phyloP scores from a whole-genome alignment of 2,329 filamentous ascomycete species.

The Penicillium sclerotigenum region DNA sequence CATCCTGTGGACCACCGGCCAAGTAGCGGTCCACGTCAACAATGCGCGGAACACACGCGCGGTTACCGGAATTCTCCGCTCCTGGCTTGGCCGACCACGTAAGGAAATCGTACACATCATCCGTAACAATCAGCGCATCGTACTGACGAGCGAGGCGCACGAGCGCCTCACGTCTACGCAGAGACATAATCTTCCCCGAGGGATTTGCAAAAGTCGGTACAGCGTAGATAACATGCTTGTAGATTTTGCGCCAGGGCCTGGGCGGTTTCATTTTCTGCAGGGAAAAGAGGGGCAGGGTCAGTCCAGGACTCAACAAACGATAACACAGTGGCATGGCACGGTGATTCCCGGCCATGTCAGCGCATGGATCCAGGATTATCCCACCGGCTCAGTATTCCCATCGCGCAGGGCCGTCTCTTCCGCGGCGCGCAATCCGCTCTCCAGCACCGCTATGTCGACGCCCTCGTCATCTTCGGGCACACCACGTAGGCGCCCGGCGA shows the following conservation, averaged over 20 bases:
- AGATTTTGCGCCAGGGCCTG: constrained; percentile 67
- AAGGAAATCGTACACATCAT: constrained; percentile 93
- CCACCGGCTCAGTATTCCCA: constrained; percentile 46
- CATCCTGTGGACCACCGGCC: constrained; percentile 57
- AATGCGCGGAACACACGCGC: constrained; percentile 63
- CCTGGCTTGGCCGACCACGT: constrained; percentile 62
- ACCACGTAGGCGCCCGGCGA: constrained; percentile 62
- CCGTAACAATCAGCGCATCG: constrained; percentile 78
- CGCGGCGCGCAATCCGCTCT: constrained; percentile 49
- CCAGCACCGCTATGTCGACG: constrained; percentile 64
- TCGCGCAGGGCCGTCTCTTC: constrained; percentile 45
- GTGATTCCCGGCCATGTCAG: background rate
- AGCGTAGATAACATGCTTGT: constrained; percentile 81
- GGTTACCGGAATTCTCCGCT: constrained; percentile 24
- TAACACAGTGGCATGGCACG: constrained; percentile 1
- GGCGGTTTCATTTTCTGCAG: constrained; percentile 55
- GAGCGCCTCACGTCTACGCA: constrained; percentile 63
- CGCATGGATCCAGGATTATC: constrained; percentile 9
- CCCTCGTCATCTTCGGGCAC: constrained; percentile 77
- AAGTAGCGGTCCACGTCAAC: constrained; percentile 73
- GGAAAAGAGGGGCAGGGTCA: constrained; percentile 7
- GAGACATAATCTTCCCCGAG: constrained; percentile 75
- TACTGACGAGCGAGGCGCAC: constrained; percentile 73
- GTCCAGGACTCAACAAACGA: background rate
- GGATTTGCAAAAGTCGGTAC: constrained; percentile 90